A percentile compares a stretch with the other conserved stretches of the same genome.
Conservation (phyloP, 176 grass and related monocot genomes). For the Lolium perenne region DNA sequence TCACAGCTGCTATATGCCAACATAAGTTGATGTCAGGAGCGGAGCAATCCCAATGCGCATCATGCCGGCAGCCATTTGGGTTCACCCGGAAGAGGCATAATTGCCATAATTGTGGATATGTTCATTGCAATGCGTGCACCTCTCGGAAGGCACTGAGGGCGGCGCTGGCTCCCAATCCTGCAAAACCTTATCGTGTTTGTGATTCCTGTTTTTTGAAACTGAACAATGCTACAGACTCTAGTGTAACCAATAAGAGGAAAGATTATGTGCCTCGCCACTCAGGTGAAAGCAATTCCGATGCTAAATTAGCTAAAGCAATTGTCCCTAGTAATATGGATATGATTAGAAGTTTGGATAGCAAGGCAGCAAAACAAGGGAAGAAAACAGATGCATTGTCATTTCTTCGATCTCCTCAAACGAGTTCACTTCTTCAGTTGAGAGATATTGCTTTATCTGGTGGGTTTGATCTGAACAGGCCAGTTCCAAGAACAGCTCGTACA, state of each 20-base stretch:
- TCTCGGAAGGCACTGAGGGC: conserved; percentile 79
- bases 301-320: conserved; percentile 58
- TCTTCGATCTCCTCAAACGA: conserved; percentile 65
- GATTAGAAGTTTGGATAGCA: conserved; percentile 82
- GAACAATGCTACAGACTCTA: conserved; percentile 64
- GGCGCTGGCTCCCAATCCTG: conserved; percentile 79
- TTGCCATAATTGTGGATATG: conserved; percentile 93
- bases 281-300: conserved; percentile 67
- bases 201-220: conserved; percentile 93
- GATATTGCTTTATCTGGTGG: conserved; percentile 76
- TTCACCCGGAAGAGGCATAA: conserved; percentile 95
- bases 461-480: conserved; percentile 64
- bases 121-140: conserved; percentile 86
- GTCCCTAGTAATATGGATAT: conserved; percentile 83
- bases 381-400: conserved; percentile 64
- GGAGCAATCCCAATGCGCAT: conserved; percentile 81
- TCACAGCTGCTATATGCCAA: conserved; percentile 92
- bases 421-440: conserved; percentile 79
- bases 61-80: conserved; percentile 88
- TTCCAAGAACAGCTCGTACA: conserved; percentile 63
- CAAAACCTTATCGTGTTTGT: conserved; percentile 92
- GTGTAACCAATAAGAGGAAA: conserved; percentile 69
- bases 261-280: conserved; percentile 54
- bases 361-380: conserved; percentile 75
- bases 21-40: conserved; percentile 80